These are phyloP conservation scores for Tagetes erecta DNA, from an alignment of 129 eudicot genomes.

Conservation along the genomic window DNA sequence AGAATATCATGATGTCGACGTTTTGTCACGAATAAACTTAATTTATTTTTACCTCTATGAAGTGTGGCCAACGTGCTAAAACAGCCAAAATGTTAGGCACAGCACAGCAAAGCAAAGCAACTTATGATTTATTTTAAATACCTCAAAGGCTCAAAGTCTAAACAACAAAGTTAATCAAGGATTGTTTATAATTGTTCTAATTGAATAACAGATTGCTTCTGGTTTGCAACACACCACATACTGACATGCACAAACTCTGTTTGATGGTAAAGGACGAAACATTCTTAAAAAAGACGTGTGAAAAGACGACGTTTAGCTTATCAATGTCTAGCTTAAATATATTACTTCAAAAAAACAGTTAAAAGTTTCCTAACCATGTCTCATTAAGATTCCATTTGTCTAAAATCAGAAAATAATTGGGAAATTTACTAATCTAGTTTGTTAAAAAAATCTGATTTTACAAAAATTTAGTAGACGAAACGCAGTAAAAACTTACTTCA, in stretches of 20 bases:
- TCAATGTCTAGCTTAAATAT: slow-evolving; percentile 15
- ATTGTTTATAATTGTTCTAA: slow-evolving; percentile 20
- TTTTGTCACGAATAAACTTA: too few species aligned
- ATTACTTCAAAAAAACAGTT: neutral
- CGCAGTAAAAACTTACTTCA: slow-evolving; percentile 67
- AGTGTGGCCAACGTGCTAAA: too few species aligned
- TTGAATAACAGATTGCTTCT: slow-evolving; percentile 11
- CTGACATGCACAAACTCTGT: neutral
- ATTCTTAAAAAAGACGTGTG: slow-evolving; percentile 19
- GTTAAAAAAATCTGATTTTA: neutral
- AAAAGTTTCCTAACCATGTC: neutral
- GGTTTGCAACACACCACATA: slow-evolving; percentile 22
- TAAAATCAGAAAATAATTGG: neutral
- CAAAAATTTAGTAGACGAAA: neutral
- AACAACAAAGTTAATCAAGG: slow-evolving; percentile 13
- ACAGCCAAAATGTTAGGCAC: too few species aligned
- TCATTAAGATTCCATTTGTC: slow-evolving; percentile 13
- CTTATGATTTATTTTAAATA: slow-evolving; percentile 11
- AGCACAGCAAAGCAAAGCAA: neutral
- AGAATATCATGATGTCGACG: too few species aligned
- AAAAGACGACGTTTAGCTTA: slow-evolving; percentile 23
- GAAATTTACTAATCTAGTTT: neutral
- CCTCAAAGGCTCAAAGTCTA: slow-evolving; percentile 2
- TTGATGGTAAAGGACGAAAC: slow-evolving; percentile 20
- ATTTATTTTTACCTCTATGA: too few species aligned